A percentile compares a stretch with the other conserved stretches of the same genome.
Evolutionary conservation across 176 grass and related monocot species (phyloP).

Genomic region (Bolboschoenus planiculmis): DNA sequence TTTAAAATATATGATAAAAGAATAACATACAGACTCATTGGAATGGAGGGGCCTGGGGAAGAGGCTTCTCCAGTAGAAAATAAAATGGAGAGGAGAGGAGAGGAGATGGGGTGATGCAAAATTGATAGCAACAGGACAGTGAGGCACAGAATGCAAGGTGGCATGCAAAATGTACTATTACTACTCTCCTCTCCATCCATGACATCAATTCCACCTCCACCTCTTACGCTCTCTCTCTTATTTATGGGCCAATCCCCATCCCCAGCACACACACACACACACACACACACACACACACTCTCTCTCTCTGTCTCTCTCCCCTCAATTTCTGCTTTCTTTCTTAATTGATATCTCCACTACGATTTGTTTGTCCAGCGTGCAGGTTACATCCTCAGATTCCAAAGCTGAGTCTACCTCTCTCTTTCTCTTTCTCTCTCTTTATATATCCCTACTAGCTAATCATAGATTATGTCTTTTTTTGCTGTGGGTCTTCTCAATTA

Average conservation of each 20-base stretch:
- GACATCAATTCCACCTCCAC: neutral
- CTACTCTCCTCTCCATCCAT: too few species aligned
- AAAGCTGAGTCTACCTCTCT: neutral
- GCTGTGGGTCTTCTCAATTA: neutral
- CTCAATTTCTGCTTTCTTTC: neutral
- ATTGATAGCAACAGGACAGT: conserved; percentile 14
- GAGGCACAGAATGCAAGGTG: neutral
- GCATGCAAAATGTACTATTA: neutral
- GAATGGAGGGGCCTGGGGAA: neutral
- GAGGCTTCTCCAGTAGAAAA: neutral
- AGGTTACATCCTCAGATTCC: conserved; percentile 27
- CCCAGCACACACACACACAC: too few species aligned
- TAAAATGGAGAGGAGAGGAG: neutral
- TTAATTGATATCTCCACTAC: conserved; percentile 7
- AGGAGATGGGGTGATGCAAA: too few species aligned
- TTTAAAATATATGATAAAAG: too few species aligned
- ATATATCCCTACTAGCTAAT: neutral
- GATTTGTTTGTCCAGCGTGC: conserved; percentile 29
- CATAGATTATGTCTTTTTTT: neutral
- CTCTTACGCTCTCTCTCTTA: neutral
- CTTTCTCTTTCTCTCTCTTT: neutral
- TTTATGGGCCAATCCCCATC: neutral
- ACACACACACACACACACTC: too few species aligned
- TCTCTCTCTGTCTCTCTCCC: neutral
- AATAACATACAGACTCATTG: too few species aligned